Base-by-base conservation (phyloP, 257 asterid genomes). In the Solanum boliviense region DNA sequence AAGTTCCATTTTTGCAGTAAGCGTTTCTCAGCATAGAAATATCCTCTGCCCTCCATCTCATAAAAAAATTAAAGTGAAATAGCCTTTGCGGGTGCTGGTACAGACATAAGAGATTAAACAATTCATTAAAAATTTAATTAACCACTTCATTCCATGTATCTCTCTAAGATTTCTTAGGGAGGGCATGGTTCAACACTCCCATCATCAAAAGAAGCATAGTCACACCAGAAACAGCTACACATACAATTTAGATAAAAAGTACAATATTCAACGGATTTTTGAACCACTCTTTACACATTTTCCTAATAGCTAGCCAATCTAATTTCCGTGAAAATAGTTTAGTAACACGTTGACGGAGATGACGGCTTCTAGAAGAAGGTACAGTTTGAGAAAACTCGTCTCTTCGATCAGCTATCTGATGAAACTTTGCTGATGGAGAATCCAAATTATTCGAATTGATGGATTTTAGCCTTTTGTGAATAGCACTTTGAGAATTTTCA, bases 111-210 rank as follows among this genome's bases (percentile, higher is more conserved):
- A 96, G 95, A 27, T 98, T 96, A 90, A 96, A 95, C 2, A 95
- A 84, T 41, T 95, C 99, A 39, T 96, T 96, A 71, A 96, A 95
- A 72, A 96, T 95, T 90, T 96, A 98, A 88, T 95, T 96, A 89
- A 94, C 93, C 81, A 96, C 95, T 89, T 95, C 99, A 68, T 94
- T 93, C 98, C 99, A 96, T 87, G 92, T 89, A 87, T 95, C 94
- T 88, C 99, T 91, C 39, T 94, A 88, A 1, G 98, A 91, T 89
- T 93, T 96, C 89, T 92, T 93, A 1, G 94, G 98, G 44, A 96
- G 86, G 73, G 94, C 96, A 56, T 87, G 96, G 90, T 95, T 93
- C 89, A 95, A 91, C 98, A 93, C 95, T 73, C 97, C 98, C 1
- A 91, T 92, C 98, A 95, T 96, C 85, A 95, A 94, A 92, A 96